These are phyloP conservation scores for Ceratocystis eucalypticola DNA, from an alignment of 2,329 filamentous ascomycete species.

Conservation along the genomic window DNA sequence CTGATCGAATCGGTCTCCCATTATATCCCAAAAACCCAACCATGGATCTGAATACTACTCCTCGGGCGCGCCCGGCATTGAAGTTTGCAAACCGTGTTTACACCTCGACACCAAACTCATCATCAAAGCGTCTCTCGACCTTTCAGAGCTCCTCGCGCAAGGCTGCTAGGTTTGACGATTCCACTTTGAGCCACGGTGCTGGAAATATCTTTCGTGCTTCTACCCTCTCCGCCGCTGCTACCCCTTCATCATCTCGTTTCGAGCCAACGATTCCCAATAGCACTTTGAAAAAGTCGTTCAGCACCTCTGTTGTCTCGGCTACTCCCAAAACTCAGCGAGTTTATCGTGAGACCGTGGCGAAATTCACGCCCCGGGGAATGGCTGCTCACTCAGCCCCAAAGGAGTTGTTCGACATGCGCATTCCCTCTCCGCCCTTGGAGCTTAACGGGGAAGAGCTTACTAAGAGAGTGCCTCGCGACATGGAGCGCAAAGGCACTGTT, in stretches of 20 bases:
- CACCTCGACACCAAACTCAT: constrained; percentile 22
- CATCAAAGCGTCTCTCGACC: constrained; percentile 27
- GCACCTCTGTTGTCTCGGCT: constrained; percentile 31
- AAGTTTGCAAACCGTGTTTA: constrained; percentile 34
- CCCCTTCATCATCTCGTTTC: constrained; percentile 28
- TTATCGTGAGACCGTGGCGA: constrained; percentile 34
- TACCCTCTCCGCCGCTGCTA: constrained; percentile 26
- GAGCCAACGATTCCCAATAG: constrained; percentile 34
- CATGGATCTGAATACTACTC: constrained; percentile 17
- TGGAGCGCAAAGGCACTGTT: constrained; percentile 39
- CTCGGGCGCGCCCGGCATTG: constrained; percentile 28
- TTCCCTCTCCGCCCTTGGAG: constrained; percentile 42
- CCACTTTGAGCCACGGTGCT: constrained; percentile 27
- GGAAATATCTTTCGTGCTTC: constrained; percentile 33
- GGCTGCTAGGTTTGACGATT: constrained; percentile 18
- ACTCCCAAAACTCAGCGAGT: constrained; percentile 32
- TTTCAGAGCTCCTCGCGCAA: constrained; percentile 29
- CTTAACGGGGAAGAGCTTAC: constrained; percentile 42
- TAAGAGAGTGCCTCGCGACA: constrained; percentile 40
- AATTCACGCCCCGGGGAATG: constrained; percentile 38
- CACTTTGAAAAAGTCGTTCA: constrained; percentile 37
- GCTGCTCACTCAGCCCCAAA: constrained; percentile 33
- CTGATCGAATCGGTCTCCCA: neutral
- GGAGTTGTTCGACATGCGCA: constrained; percentile 45
- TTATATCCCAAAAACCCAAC: neutral